These are phyloP conservation scores for Cicer judaicum DNA, from an alignment of 306 rosid genomes.

Conservation along the genomic window DNA sequence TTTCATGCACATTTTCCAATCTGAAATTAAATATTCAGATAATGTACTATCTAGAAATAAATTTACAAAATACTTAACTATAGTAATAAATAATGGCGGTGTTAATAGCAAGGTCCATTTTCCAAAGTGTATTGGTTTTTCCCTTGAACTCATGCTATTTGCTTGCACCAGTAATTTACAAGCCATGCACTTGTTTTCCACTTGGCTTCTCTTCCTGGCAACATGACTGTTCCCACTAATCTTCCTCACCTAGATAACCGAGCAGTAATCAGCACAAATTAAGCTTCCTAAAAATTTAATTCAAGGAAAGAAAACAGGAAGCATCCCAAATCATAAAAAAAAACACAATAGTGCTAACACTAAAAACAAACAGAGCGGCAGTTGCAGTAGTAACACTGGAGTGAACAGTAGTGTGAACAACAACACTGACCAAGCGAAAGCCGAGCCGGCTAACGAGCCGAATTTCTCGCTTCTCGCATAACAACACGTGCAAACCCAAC, in stretches of 20 bases:
- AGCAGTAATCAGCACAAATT: background rate
- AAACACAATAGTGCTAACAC: background rate
- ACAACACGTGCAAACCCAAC: conserved; percentile 61
- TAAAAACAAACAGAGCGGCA: conserved; percentile 6
- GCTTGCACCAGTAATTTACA: background rate
- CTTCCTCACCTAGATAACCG: conserved; percentile 24
- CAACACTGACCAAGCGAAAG: conserved; percentile 42
- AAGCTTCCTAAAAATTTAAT: conserved; percentile 12
- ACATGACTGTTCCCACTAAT: conserved; percentile 20
- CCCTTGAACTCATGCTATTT: too few species aligned
- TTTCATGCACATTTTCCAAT: too few species aligned
- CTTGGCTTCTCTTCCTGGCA: conserved; percentile 10
- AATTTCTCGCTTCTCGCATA: conserved; percentile 56
- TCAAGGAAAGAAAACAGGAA: background rate
- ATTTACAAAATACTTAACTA: too few species aligned
- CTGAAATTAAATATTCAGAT: too few species aligned
- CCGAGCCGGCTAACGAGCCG: conserved; percentile 78
- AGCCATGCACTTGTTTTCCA: background rate
- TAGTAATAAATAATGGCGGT: too few species aligned
- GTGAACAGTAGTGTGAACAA: background rate
- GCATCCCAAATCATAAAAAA: conserved; percentile 9
- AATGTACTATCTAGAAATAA: too few species aligned
- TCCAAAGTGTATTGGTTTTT: too few species aligned
- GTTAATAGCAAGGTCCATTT: too few species aligned
- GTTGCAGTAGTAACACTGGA: background rate